Percentiles rank a stretch among this genome's conserved stretches.
Conservation (phyloP, 257 asterid genomes). For the Jacaranda copaia region DNA sequence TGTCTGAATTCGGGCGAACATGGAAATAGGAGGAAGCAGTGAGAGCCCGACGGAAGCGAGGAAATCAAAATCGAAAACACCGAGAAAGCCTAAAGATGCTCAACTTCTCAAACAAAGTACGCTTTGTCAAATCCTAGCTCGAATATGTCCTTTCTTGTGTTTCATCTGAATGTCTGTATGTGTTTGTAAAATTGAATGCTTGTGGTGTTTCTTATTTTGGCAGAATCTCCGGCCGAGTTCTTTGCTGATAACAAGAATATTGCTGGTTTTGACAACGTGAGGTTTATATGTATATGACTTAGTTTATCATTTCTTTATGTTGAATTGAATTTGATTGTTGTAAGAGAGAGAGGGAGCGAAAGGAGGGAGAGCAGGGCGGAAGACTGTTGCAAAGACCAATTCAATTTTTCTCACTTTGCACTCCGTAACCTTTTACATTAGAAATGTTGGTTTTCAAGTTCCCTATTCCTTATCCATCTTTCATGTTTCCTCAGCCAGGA, state of each 20-base stretch:
- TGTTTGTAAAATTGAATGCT: conserved; percentile 18
- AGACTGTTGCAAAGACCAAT: too few species aligned
- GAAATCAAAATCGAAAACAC: conserved; percentile 66
- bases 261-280: conserved; percentile 94
- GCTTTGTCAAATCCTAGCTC: conserved; percentile 22
- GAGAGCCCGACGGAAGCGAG: conserved; percentile 58
- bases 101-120: conserved; percentile 79
- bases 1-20: conserved; percentile 33
- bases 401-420: not conserved
- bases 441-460: not conserved
- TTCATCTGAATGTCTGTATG: not conserved
- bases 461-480: not conserved
- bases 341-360: too few species aligned
- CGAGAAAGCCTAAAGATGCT: conserved; percentile 69
- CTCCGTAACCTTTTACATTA: not conserved
- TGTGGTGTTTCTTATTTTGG: conserved; percentile 31
- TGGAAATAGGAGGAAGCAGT: conserved; percentile 61
- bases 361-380: too few species aligned
- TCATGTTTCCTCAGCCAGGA: conserved; percentile 72
- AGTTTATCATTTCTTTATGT: not conserved
- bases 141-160: conserved; percentile 2
- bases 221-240: conserved; percentile 97
- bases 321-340: not conserved
- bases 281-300: conserved; percentile 33
- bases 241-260: conserved; percentile 94